Conservation (phyloP, 177 flowering plant genomes). For the Vitis hybrid region DNA sequence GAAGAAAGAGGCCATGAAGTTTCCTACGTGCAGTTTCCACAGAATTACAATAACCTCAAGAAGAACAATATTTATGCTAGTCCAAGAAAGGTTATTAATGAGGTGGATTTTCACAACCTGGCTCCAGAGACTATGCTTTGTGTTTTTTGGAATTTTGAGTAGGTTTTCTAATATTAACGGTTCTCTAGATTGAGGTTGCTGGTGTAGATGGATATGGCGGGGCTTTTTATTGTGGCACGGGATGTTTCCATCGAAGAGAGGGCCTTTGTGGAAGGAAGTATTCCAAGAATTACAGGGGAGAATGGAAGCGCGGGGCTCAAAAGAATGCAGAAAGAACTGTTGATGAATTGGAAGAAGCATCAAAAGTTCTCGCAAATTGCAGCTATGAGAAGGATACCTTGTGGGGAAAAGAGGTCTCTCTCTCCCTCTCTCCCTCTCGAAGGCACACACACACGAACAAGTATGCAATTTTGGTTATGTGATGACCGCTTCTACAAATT, state of each 20-base stretch:
- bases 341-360: constrained; percentile 23
- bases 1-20: constrained; percentile 25
- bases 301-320: background rate
- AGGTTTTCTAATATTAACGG: background rate
- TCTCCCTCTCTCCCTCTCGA: background rate
- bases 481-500: background rate
- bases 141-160: background rate
- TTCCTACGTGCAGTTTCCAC: constrained; percentile 38
- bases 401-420: constrained; percentile 46
- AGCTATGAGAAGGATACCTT: constrained; percentile 27
- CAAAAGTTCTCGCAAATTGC: constrained; percentile 29
- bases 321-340: constrained; percentile 7
- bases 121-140: background rate
- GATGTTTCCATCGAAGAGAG: constrained; percentile 58
- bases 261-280: constrained; percentile 36
- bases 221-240: constrained; percentile 44
- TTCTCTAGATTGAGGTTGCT: constrained; percentile 32
- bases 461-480: background rate
- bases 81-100: background rate
- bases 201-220: constrained; percentile 47
- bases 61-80: constrained; percentile 27
- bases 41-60: constrained; percentile 26
- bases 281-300: constrained; percentile 2
- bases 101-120: constrained; percentile 10
- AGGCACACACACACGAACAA: too few species aligned